Evolutionary conservation across 495 filamentous ascomycete species (phyloP), one percentile per base, ranked within the genome.

Genomic region (Hypoxylon subgilvum): DNA sequence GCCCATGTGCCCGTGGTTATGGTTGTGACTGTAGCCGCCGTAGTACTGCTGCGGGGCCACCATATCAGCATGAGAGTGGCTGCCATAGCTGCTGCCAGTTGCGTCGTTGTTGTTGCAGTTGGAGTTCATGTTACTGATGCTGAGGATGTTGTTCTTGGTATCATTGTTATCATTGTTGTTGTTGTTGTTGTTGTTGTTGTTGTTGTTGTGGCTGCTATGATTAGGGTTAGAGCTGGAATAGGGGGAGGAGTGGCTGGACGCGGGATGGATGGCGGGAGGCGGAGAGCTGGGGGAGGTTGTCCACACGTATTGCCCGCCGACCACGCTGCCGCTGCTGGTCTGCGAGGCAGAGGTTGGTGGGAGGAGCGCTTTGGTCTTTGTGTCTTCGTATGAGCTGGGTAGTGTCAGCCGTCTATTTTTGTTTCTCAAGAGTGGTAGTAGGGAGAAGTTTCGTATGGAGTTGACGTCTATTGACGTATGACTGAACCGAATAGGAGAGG

Each of bases 41-140:
- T 57, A 63, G 19, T 53, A 63, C 27, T 41, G 9, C 6, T 47
- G 32, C 8, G 41, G 34, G 2, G 40, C 46, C 10, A 52, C 22
- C n/a, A n/a, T n/a, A n/a, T n/a, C n/a, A 13, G 28, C 34, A 7
- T 13, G 3, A 31, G 9, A 7, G 31, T 36, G 14, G 45, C 10
- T 36, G 19, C 3, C 12, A 8, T 14, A 2, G 45, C 1, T 6
- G 31, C 6, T 1, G n/a, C 16, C 12, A 3, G 28, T 6, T 9
- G 43, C 22, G 14, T 19, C 31, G 36, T 23, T 34, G 40, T 22
- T 30, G 19, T 34, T 48, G 6, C 13, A 16, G n/a, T 23, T 25
- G 18, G 34, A 4, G 34, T 4, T 17, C 4, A 4, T 18, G 34
- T 16, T 38, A 13, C n/a, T 34, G 31, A 6, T 34, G 31, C n/a